Percentiles rank a stretch among this genome's conserved stretches.
These are phyloP conservation scores for Dimargaris cristalligena DNA, from an alignment of 192 early-diverging fungal genomes.

Conservation along the genomic window DNA sequence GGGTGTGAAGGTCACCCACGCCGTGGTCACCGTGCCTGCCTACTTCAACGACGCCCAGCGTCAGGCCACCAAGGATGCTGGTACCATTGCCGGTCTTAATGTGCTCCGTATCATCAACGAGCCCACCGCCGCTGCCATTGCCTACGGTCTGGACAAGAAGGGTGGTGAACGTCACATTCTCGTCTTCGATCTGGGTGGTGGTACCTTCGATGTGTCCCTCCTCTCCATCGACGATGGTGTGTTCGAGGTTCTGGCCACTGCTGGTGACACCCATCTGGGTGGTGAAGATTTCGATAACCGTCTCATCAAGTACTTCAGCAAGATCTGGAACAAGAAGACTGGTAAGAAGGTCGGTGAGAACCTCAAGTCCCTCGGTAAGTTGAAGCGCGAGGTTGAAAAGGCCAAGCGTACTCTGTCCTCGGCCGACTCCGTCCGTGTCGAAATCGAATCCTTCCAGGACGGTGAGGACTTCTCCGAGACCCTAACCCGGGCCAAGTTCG, in stretches of 20 bases:
- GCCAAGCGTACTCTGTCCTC: conserved; percentile 94
- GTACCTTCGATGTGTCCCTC: conserved; percentile 96
- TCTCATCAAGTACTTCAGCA: conserved; percentile 83
- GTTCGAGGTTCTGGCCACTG: conserved; percentile 97
- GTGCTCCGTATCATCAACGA: conserved; percentile 99
- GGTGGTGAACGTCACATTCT: conserved; percentile 81
- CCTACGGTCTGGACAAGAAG: conserved; percentile 98
- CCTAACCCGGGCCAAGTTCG: conserved; percentile 91
- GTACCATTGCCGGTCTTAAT: conserved; percentile 89
- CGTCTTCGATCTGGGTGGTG: conserved; percentile 95
- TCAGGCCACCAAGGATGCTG: conserved; percentile 99
- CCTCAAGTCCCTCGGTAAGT: conserved; percentile 86
- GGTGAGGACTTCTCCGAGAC: conserved; percentile 81
- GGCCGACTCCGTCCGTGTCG: conserved; percentile 79
- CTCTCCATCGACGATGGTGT: conserved; percentile 94
- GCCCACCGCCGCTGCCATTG: conserved; percentile 97
- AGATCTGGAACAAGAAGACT: conserved; percentile 21
- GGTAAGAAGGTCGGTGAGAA: conserved; percentile 67
- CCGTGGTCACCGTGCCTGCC: conserved; percentile 94
- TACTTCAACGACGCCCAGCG: conserved; percentile 99
- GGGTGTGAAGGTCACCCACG: conserved; percentile 64
- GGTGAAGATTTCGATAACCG: conserved; percentile 99
- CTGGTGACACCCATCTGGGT: conserved; percentile 97
- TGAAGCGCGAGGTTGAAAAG: conserved; percentile 98
- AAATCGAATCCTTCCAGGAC: conserved; percentile 81